Base-by-base conservation (phyloP, 805 yeast species). In the Zygosaccharomyces gambellarensis region DNA sequence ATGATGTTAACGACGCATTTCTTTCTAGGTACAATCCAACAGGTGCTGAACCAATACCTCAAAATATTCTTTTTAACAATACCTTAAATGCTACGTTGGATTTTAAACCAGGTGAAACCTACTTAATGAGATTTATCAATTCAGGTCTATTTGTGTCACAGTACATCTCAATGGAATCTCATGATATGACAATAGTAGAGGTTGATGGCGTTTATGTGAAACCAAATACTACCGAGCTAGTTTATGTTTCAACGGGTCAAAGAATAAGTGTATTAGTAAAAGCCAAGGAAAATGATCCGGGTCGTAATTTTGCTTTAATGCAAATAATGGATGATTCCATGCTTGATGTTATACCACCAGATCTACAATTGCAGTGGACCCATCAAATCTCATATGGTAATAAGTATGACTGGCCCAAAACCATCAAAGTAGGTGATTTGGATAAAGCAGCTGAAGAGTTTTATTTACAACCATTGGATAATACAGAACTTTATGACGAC, bases 11-110 rank as follows among this genome's bases (percentile, higher is more conserved):
- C 43, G 55, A 67, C 17, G 70, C 71, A 36, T 85, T 84, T 63
- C 64, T 82, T 59, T 75, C 77, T 38, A 72, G 86, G 55, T 86
- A 78, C 61, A 86, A 86, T 57, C 95, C 95, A 19, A 85, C 90
- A 2, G 95, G 95, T 36, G 89, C 87, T 14, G 95, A 86, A 62
- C 95, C 95, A 12, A 75, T 85, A 45, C 92, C 92, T 2, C 82
- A 82, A 53, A 81, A 79, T 59, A 51, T 79, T 17, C 68, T 86
- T 36, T 77, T 85, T 61, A 85, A 85, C 63, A 87, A 86, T 55
- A 72, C 87, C 5, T 73, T 76, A 46, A 81, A 81, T 54, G 76
- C 69, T 4, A 74, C 83, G 1, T 71, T 85, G 63, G 45, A 64
- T 25, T 83, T 86, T 46, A 74, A 77, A 47, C 78, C 82, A 5